These are phyloP conservation scores for Exobasidium cylindrosporum DNA, from an alignment of 1,284 basidiomycete genomes.

Conservation along the genomic window DNA sequence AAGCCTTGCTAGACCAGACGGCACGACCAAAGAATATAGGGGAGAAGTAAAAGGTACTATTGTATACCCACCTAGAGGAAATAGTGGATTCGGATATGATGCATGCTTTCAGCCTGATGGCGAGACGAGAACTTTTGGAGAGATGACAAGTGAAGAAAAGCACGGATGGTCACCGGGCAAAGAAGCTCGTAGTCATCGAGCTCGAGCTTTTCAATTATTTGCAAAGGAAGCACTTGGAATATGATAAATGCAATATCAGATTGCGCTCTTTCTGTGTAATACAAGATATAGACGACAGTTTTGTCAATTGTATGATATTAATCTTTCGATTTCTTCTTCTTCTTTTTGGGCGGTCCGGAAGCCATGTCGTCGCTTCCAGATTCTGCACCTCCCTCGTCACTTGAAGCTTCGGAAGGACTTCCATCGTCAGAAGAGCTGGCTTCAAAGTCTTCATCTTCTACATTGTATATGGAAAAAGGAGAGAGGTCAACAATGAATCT, in stretches of 20 bases:
- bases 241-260: too few species aligned
- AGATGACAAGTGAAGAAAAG: constrained; percentile 11
- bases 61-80: constrained; percentile 7
- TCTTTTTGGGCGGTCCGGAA: constrained; percentile 32
- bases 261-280: too few species aligned
- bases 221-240: constrained; percentile 9
- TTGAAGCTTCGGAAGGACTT: constrained; percentile 53
- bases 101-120: constrained; percentile 8
- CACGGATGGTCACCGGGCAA: constrained; percentile 7
- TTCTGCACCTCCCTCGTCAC: constrained; percentile 58
- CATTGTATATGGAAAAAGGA: constrained; percentile 6
- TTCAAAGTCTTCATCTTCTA: constrained; percentile 80
- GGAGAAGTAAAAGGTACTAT: constrained; percentile 11
- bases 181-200: constrained; percentile 7
- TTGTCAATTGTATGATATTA: not conserved
- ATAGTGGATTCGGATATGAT: constrained; percentile 12
- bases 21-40: constrained; percentile 11
- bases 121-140: constrained; percentile 3
- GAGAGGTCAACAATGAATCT: constrained; percentile 1
- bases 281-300: too few species aligned
- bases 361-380: constrained; percentile 21
- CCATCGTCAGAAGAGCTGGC: constrained; percentile 58
- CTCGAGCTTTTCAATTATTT: constrained; percentile 11
- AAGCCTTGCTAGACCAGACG: constrained; percentile 6
- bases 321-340: constrained; percentile 28